Conservation (phyloP, 208 protist species). For the Blastocrithidia nonstop region DNA sequence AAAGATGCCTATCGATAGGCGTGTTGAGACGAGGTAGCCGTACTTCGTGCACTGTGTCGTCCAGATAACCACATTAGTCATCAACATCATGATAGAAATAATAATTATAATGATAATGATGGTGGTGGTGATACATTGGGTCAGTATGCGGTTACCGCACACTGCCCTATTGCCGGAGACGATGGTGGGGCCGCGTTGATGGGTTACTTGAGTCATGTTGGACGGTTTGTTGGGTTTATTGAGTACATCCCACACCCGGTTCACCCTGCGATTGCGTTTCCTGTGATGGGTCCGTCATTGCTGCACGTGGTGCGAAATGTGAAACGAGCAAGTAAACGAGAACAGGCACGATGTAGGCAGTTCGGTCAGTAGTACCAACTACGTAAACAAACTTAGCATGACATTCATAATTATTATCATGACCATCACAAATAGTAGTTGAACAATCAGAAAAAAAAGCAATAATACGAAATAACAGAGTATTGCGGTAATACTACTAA, state of each 20-base stretch:
- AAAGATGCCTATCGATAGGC: slow-evolving; percentile 47
- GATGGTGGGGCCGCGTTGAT: slow-evolving; percentile 12
- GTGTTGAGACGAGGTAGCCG: slow-evolving; percentile 53
- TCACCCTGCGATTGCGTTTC: slow-evolving; percentile 60
- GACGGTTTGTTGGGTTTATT: slow-evolving; percentile 38
- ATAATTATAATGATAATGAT: neutral
- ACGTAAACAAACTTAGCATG: no score
- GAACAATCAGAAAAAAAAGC: no score
- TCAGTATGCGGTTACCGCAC: no score
- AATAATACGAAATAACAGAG: no score
- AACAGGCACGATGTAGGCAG: neutral
- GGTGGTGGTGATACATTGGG: neutral
- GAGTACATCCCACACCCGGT: slow-evolving; percentile 49
- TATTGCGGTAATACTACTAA: no score
- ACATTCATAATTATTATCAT: no score
- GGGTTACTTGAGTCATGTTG: slow-evolving; percentile 23
- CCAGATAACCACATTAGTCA: neutral
- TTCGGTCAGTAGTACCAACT: neutral
- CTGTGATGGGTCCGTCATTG: slow-evolving; percentile 51
- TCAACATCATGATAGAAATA: neutral
- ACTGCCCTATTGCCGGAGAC: no score
- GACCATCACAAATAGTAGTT: no score
- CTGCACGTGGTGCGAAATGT: slow-evolving; percentile 10
- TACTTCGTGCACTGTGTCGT: slow-evolving; percentile 13
- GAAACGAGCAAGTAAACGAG: neutral